Evolutionary conservation across 106 monocot genomes (phyloP), one percentile per base, ranked within the genome.

Genomic region (Dioscorea alata): DNA sequence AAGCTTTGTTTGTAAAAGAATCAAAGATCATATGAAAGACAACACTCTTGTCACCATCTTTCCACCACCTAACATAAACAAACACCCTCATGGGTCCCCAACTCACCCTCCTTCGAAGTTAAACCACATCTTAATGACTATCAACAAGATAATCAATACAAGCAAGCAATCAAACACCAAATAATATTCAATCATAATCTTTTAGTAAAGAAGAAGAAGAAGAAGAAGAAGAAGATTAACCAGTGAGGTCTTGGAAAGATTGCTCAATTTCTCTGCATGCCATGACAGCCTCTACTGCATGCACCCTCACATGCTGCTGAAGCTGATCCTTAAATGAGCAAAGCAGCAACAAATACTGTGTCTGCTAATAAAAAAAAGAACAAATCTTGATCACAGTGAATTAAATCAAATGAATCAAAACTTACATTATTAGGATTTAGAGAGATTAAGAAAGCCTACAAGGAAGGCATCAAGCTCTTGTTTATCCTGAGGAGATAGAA

Each of bases 211-310:
- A 35, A 69, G n/a, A 8, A 23, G 32, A 6, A 4, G 13, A 31
- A 28, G 28, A 20, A 12, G 12, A 32, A 53, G 13, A 14, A 32
- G 23, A 33, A 23, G 32, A 61, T 18, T 23, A 79, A 89, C 96
- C 96, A 13, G 96, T 96, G 71, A 96, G 81, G 12, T 96, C 96
- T 53, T 88, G 88, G 18, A 96, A 72, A 0, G 91, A 77, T 42
- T 89, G 96, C 67, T 96, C 96, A 67, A 96, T 91, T 69, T 96
- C 96, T 1, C 91, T 68, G 80, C 96, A 96, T 13, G 86, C 96
- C 80, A 91, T 84, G 63, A 96, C 96, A 4, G 96, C 96, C 75
- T 96, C 91, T 66, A 96, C 91, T 14, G 96, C 96, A 71, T 96
- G 91, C 18, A 91, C 91, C 23, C 96, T 69, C 34, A 96, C 96